These are phyloP conservation scores for Jackrogersella multiformis DNA, from an alignment of 495 filamentous ascomycete species.

Conservation along the genomic window DNA sequence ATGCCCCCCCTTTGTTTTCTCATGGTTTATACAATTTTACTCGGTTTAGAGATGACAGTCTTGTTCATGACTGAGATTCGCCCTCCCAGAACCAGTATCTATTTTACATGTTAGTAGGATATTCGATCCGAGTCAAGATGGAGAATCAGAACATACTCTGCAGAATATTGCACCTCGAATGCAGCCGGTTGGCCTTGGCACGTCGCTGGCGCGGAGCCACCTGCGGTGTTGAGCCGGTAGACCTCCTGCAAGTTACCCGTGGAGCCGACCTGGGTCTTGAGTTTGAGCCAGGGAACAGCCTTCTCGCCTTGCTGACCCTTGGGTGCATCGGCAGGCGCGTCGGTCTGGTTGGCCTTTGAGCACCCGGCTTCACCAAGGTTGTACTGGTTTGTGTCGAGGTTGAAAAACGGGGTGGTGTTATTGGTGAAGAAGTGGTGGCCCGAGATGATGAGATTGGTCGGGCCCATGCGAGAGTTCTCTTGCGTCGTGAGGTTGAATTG, in stretches of 20 bases:
- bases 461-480: slow-evolving; percentile 50
- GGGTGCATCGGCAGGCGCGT: slow-evolving; percentile 67
- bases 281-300: slow-evolving; percentile 79
- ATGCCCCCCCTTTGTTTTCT: neutral
- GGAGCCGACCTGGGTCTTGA: slow-evolving; percentile 61
- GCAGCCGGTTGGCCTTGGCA: slow-evolving; percentile 69
- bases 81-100: slow-evolving; percentile 45
- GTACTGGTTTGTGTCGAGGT: slow-evolving; percentile 64
- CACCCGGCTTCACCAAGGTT: slow-evolving; percentile 70
- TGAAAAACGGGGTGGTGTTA: slow-evolving; percentile 78
- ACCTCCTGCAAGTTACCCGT: slow-evolving; percentile 73
- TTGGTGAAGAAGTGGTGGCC: slow-evolving; percentile 84
- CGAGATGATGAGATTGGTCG: slow-evolving; percentile 66
- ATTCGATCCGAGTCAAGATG: neutral
- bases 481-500: slow-evolving; percentile 59
- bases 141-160: slow-evolving; percentile 68
- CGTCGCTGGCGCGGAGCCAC: slow-evolving; percentile 77
- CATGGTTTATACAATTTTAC: slow-evolving; percentile 30
- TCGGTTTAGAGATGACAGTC: slow-evolving; percentile 10
- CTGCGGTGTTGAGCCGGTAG: slow-evolving; percentile 87
- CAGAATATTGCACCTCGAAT: slow-evolving; percentile 82
- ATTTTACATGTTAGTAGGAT: slow-evolving; percentile 19
- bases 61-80: slow-evolving; percentile 14
- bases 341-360: slow-evolving; percentile 61
- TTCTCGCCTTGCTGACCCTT: slow-evolving; percentile 60